These are phyloP conservation scores for Verticillium longisporum DNA, from an alignment of 2,329 filamentous ascomycete species.

Conservation along the genomic window DNA sequence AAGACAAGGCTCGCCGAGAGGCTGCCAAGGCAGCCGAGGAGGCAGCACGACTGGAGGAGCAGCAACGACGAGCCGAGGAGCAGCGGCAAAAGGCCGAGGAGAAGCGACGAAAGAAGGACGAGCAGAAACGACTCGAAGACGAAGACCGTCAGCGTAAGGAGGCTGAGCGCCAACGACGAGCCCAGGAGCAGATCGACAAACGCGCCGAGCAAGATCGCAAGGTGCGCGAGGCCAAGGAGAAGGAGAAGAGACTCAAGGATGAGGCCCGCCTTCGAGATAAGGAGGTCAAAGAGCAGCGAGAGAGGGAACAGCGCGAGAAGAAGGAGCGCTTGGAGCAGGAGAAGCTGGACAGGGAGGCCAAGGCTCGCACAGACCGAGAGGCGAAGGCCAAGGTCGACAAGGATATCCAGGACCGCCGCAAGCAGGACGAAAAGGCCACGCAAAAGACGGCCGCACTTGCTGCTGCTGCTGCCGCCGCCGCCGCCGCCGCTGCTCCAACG, in stretches of 20 bases:
- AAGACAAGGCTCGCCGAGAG: constrained; percentile 82
- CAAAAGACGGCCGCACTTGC: constrained; percentile 30
- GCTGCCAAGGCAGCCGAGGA: constrained; percentile 87
- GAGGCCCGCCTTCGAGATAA: constrained; percentile 75
- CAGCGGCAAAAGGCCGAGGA: constrained; percentile 78
- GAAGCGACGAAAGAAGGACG: constrained; percentile 84
- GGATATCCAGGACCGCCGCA: constrained; percentile 33
- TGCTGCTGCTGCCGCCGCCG: constrained; percentile 27
- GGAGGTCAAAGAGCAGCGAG: constrained; percentile 64
- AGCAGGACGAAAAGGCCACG: constrained; percentile 32
- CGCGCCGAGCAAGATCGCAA: constrained; percentile 84
- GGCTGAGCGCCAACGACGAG: constrained; percentile 70
- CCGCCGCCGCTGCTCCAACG: constrained; percentile 29
- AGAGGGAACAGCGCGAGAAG: constrained; percentile 52
- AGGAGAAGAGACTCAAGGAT: constrained; percentile 78
- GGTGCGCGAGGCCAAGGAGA: constrained; percentile 50
- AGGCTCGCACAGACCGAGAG: constrained; percentile 20
- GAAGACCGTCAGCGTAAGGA: constrained; percentile 83
- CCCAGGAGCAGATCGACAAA: constrained; percentile 78
- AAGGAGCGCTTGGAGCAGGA: constrained; percentile 53
- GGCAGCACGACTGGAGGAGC: constrained; percentile 65
- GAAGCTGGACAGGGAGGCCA: constrained; percentile 46
- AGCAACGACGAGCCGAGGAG: constrained; percentile 75
- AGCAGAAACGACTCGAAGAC: constrained; percentile 82
- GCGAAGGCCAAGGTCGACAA: constrained; percentile 27